These are phyloP conservation scores for Penicillium coffeae DNA, from an alignment of 495 filamentous ascomycete species.

Conservation along the genomic window DNA sequence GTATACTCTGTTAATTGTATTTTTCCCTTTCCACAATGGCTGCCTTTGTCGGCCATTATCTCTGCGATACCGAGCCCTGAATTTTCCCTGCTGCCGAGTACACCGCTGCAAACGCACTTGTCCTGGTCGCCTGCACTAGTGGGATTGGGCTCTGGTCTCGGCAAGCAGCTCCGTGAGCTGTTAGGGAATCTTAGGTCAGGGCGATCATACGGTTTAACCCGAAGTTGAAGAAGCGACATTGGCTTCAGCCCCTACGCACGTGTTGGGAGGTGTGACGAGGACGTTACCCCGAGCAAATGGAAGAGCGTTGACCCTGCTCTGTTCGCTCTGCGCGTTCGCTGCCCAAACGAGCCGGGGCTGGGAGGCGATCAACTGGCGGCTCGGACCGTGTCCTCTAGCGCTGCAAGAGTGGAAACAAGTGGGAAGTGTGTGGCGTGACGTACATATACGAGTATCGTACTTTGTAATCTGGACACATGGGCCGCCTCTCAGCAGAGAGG, in stretches of 20 bases:
- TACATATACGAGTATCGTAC: neutral
- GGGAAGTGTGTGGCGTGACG: neutral
- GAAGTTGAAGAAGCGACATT: too few species aligned
- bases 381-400: conserved; percentile 22
- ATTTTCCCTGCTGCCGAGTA: too few species aligned
- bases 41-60: too few species aligned
- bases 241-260: neutral
- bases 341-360: conserved; percentile 13
- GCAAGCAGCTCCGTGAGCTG: neutral
- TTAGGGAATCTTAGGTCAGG: too few species aligned
- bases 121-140: too few species aligned
- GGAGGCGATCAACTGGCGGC: conserved; percentile 12
- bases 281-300: conserved; percentile 10
- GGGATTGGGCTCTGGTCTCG: too few species aligned
- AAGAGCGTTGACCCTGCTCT: neutral
- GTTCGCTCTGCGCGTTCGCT: conserved; percentile 9
- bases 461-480: neutral
- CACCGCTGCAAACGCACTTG: too few species aligned
- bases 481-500: too few species aligned
- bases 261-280: conserved; percentile 15
- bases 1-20: too few species aligned
- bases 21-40: too few species aligned
- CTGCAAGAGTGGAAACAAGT: conserved; percentile 5
- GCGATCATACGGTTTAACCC: too few species aligned
- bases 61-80: too few species aligned